These are phyloP conservation scores for Leishmania amazonensis DNA, from an alignment of 208 protist genomes.

Conservation along the genomic window DNA sequence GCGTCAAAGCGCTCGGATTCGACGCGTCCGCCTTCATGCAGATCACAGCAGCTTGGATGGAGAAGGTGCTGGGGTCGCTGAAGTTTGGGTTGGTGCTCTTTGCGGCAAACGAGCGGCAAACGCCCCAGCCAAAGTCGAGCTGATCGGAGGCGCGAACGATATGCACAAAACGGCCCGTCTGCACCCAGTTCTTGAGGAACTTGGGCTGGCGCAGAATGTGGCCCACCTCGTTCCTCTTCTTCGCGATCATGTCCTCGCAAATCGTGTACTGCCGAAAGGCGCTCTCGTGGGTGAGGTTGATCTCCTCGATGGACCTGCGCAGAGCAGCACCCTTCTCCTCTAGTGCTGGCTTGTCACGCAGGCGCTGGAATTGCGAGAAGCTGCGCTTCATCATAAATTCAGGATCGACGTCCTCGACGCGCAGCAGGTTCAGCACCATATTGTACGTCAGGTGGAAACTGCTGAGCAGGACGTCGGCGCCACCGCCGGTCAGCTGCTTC, in stretches of 20 bases:
- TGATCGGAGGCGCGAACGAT: slow-evolving; percentile 72
- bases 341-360: slow-evolving; percentile 85
- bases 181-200: slow-evolving; percentile 94
- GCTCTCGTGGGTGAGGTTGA: slow-evolving; percentile 74
- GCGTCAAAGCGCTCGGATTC: slow-evolving; percentile 44
- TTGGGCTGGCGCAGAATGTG: slow-evolving; percentile 86
- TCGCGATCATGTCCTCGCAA: slow-evolving; percentile 76
- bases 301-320: slow-evolving; percentile 55
- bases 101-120: slow-evolving; percentile 77
- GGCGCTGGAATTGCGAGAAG: slow-evolving; percentile 98
- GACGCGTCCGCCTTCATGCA: slow-evolving; percentile 70
- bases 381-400: slow-evolving; percentile 97
- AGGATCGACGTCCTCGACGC: slow-evolving; percentile 97
- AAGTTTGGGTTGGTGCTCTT: slow-evolving; percentile 52
- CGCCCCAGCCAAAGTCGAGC: slow-evolving; percentile 85
- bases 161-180: slow-evolving; percentile 95
- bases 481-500: slow-evolving; percentile 94
- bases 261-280: slow-evolving; percentile 88
- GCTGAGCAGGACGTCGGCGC: slow-evolving; percentile 94
- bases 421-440: slow-evolving; percentile 99
- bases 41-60: slow-evolving; percentile 80
- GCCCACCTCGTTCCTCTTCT: slow-evolving; percentile 64
- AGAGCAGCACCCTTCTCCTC: slow-evolving; percentile 73
- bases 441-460: slow-evolving; percentile 99
- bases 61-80: slow-evolving; percentile 70